Base-by-base conservation (phyloP, 129 eudicot species). In the Ambrosia artemisiifolia region DNA sequence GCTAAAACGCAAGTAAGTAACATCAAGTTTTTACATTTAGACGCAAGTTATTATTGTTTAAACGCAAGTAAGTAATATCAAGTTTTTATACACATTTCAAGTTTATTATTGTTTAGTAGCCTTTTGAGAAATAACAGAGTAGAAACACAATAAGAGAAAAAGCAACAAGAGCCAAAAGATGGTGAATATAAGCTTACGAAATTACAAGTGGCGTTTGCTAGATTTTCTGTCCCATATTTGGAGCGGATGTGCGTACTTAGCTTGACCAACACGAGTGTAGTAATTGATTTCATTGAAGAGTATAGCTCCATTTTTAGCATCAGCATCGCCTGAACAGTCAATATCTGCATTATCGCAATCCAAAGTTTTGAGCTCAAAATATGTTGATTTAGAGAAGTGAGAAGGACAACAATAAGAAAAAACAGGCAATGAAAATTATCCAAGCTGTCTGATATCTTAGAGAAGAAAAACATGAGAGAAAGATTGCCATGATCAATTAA, bases 201-300 rank as follows among this genome's bases (percentile, higher is more conserved):
- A n/a, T n/a, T n/a, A n/a, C n/a, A n/a, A n/a, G n/a, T n/a, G n/a
- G n/a, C n/a, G 67, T 0, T 30, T 30, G 3, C 73, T 30, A 1
- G 74, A 16, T 55, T 67, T 44, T 13, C 14, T 18, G 50, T 75
- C 80, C 80, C 80, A 75, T 55, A 75, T 75, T 1, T 67, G 80
- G 74, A 75, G 7, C 4, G 74, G 49, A 11, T 75, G 11, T 2
- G 68, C 6, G 60, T 67, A 75, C 13, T 3, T 67, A 20, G 67
- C 72, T 11, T 75, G 80, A 17, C 67, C 80, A 12, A 75, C 80
- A 14, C 66, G 63, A 6, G n/a, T 24, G 63, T 4, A 28, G 63
- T 30, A 34, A 18, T 73, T 40, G 34, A 75, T 19, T 1, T 4
- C 17, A 30, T 75, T 75, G 60, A 75, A 67, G 20, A 42, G 11